Percentiles rank a stretch among this genome's conserved stretches.
These are phyloP conservation scores for Stephania yunnanensis DNA, from an alignment of 164 flowering plant genomes.

Conservation along the genomic window DNA sequence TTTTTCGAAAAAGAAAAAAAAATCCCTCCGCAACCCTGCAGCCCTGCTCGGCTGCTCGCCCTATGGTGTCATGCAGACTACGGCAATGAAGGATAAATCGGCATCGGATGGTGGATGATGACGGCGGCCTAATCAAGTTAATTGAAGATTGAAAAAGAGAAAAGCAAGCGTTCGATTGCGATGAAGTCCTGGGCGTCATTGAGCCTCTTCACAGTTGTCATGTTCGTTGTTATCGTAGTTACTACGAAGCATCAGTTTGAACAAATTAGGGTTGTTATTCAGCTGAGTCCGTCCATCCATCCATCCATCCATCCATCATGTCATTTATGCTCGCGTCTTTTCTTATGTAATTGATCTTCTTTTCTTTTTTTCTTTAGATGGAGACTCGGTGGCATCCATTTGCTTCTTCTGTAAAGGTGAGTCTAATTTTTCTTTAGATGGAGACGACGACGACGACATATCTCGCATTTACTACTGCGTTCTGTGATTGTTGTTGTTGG, in stretches of 20 bases:
- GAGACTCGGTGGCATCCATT: constrained; percentile 19
- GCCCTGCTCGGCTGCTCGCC: background rate
- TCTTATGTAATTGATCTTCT: background rate
- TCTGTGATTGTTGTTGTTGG: background rate
- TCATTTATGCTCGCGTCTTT: background rate
- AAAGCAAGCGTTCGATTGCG: background rate
- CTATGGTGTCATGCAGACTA: background rate
- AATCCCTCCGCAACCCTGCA: no score
- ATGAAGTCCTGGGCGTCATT: constrained; percentile 16
- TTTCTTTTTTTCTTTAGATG: constrained; percentile 11
- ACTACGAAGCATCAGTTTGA: constrained; percentile 21
- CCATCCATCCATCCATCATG: background rate
- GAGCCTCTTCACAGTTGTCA: constrained; percentile 15
- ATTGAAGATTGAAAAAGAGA: background rate
- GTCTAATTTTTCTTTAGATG: background rate
- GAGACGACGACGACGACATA: no score
- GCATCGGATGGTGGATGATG: background rate
- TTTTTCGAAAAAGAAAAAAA: no score
- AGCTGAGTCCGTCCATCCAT: background rate
- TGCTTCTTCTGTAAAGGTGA: constrained; percentile 9
- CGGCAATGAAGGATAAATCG: background rate
- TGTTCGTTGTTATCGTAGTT: constrained; percentile 15
- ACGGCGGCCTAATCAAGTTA: background rate
- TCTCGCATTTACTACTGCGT: no score
- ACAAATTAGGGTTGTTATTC: constrained; percentile 13